Conservation (phyloP, 805 yeast species). For the Saturnispora diversa region DNA sequence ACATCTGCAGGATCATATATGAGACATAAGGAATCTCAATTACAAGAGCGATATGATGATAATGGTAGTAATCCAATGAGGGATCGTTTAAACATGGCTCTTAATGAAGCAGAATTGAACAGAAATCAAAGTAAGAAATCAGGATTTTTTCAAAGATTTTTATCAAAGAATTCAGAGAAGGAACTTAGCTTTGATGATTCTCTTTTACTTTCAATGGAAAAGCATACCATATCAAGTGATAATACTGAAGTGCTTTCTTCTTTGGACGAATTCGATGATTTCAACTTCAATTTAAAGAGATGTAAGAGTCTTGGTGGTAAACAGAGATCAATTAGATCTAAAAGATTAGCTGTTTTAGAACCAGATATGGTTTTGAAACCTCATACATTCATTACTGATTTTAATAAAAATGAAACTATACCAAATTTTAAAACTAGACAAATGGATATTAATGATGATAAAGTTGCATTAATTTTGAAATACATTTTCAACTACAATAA, state of each 20-base stretch:
- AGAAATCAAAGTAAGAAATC: conserved; percentile 13
- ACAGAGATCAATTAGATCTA: conserved; percentile 65
- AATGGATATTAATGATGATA: conserved; percentile 13
- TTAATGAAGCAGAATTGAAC: conserved; percentile 17
- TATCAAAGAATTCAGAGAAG: conserved; percentile 10
- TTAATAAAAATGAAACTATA: conserved; percentile 41
- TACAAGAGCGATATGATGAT: conserved; percentile 12
- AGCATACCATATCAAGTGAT: conserved; percentile 6
- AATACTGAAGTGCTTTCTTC: background rate
- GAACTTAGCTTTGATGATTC: conserved; percentile 30
- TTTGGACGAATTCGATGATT: background rate
- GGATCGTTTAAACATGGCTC: conserved; percentile 28
- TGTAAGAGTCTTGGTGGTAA: conserved; percentile 58
- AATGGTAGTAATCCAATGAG: conserved; percentile 17
- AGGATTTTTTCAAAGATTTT: conserved; percentile 7
- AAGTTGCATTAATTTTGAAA: conserved; percentile 23
- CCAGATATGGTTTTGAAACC: conserved; percentile 61
- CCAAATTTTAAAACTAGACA: conserved; percentile 18
- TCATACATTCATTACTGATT: conserved; percentile 35
- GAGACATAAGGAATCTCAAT: conserved; percentile 44
- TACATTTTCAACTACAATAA: conserved; percentile 38
- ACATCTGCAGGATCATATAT: conserved; percentile 82
- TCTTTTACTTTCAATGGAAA: conserved; percentile 21
- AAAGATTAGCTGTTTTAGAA: conserved; percentile 51
- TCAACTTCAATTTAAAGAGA: conserved; percentile 48